Evolutionary conservation across 169 alveolate species (phyloP).

Genomic region (Plasmodium sp.): DNA sequence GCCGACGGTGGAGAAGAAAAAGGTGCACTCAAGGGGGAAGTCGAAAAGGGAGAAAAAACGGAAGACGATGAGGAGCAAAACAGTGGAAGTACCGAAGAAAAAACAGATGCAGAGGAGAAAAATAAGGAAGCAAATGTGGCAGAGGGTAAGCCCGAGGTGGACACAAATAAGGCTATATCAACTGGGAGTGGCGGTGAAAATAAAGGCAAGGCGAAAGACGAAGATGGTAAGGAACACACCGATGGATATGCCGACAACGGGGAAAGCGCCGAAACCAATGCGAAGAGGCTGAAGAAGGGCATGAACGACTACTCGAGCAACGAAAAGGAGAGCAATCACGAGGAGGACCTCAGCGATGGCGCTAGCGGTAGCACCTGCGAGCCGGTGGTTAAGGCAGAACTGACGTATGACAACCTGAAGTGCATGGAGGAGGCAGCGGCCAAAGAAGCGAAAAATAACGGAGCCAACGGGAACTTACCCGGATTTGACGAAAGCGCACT

Average conservation of each 20-base stretch:
- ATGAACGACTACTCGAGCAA: neutral
- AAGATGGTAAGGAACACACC: slow-evolving; percentile 3
- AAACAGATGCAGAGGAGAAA: slow-evolving; percentile 10
- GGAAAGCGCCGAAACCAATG: slow-evolving; percentile 15
- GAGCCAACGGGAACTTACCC: neutral
- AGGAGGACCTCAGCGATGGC: neutral
- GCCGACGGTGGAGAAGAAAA: slow-evolving; percentile 8
- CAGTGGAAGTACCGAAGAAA: neutral
- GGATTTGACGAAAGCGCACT: slow-evolving; percentile 16
- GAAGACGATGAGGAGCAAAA: slow-evolving; percentile 14
- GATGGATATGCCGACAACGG: slow-evolving; percentile 10
- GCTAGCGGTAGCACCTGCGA: neutral
- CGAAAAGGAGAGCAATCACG: slow-evolving; percentile 8
- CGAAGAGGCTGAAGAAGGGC: slow-evolving; percentile 60
- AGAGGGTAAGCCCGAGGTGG: neutral
- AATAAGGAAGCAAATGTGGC: neutral
- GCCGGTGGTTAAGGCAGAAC: slow-evolving; percentile 27
- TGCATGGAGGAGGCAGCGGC: slow-evolving; percentile 33
- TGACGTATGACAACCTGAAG: slow-evolving; percentile 62
- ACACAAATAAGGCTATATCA: neutral
- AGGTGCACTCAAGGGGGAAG: neutral
- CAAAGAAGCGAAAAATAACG: slow-evolving; percentile 9
- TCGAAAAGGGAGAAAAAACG: slow-evolving; percentile 24
- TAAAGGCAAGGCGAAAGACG: slow-evolving; percentile 17
- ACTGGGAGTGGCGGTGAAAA: neutral